These are phyloP conservation scores for Komagataella phaffii DNA, from an alignment of 805 yeast genomes.

Conservation along the genomic window DNA sequence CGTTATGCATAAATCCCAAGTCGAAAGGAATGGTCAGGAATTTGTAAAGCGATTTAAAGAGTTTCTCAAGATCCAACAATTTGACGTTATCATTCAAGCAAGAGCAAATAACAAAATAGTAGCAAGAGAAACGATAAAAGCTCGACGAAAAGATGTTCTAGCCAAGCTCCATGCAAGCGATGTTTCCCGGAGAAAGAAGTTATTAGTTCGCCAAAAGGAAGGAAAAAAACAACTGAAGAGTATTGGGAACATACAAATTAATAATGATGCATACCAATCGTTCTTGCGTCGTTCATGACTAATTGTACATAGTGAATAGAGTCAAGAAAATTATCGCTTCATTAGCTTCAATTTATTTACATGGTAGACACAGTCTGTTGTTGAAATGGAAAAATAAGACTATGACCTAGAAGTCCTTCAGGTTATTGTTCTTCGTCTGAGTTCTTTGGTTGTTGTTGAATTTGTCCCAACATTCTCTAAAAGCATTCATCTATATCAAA, in stretches of 20 bases:
- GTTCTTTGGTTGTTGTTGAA: conserved; percentile 25
- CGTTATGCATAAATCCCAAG: conserved; percentile 75
- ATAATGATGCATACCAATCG: conserved; percentile 82
- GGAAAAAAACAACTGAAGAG: conserved; percentile 81
- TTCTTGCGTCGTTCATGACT: conserved; percentile 34
- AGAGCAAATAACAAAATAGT: conserved; percentile 65
- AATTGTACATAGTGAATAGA: not conserved
- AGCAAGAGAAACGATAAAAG: conserved; percentile 89
- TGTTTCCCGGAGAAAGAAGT: conserved; percentile 77
- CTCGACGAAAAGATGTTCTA: conserved; percentile 88
- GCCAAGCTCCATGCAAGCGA: conserved; percentile 92
- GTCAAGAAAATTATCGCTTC: not conserved
- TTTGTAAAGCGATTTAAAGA: conserved; percentile 78
- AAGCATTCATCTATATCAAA: conserved; percentile 22
- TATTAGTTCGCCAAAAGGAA: conserved; percentile 79
- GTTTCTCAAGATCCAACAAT: conserved; percentile 68
- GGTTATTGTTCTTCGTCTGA: conserved; percentile 19
- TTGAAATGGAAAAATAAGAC: no score
- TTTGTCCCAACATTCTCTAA: conserved; percentile 27
- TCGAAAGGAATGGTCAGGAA: conserved; percentile 58
- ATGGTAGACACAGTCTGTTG: not conserved
- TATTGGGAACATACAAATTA: conserved; percentile 64
- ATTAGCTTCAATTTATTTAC: not conserved
- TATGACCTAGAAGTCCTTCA: conserved; percentile 8
- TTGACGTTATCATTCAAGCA: conserved; percentile 90